Evolutionary conservation across 805 yeast genomes (phyloP).

Genomic region (Lipomyces anomalus): DNA sequence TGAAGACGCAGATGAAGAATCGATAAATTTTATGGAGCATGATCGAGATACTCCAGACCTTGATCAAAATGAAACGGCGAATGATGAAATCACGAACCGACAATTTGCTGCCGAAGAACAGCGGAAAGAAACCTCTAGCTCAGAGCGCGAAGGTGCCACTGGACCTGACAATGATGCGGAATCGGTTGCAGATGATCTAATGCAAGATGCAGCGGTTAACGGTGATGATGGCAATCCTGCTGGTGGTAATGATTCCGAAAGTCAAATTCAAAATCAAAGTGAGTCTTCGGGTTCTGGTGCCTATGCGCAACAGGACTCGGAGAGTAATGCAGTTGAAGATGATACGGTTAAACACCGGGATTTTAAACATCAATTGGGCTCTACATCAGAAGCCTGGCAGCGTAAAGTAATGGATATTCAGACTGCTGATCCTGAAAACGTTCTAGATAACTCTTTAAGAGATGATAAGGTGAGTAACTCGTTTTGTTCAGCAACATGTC

Average conservation of each 20-base stretch:
- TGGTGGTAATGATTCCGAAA: constrained; percentile 13
- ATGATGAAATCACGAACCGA: no score
- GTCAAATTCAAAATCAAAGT: constrained; percentile 7
- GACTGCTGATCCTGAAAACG: constrained; percentile 41
- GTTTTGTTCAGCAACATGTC: not conserved
- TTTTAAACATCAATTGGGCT: constrained; percentile 83
- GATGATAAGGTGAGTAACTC: constrained; percentile 4
- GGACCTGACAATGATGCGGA: constrained; percentile 71
- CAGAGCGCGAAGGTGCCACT: constrained; percentile 66
- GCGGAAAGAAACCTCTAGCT: constrained; percentile 42
- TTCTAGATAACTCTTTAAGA: constrained; percentile 2
- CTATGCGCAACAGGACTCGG: constrained; percentile 5
- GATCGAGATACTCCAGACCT: constrained; percentile 32
- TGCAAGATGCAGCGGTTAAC: constrained; percentile 47
- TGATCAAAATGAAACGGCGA: no score
- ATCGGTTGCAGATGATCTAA: constrained; percentile 41
- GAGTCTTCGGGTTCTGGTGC: constrained; percentile 8
- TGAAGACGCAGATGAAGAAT: constrained; percentile 32
- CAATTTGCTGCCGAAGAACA: constrained; percentile 37
- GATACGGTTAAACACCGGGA: constrained; percentile 32
- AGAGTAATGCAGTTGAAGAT: constrained; percentile 7
- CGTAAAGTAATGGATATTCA: constrained; percentile 83
- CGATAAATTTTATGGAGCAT: constrained; percentile 34
- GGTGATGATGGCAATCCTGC: constrained; percentile 43
- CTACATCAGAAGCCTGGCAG: constrained; percentile 84